These are phyloP conservation scores for Corylus heterophylla DNA, from an alignment of 306 rosid genomes.

Conservation along the genomic window DNA sequence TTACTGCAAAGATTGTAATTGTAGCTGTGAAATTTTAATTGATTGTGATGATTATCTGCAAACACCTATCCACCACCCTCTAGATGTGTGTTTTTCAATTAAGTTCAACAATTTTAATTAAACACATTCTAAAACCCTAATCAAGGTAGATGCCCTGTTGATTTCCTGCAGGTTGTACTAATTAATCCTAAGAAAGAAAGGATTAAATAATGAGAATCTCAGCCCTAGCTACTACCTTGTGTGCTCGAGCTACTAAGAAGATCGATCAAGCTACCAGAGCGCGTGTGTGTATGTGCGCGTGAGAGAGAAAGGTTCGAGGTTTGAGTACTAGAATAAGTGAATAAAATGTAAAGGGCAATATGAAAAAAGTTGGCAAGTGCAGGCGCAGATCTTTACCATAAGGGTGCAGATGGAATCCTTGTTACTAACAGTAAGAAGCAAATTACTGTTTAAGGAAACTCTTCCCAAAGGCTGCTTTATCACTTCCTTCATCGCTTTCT, in stretches of 20 bases:
- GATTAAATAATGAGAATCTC: background rate
- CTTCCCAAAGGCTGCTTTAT: conserved; percentile 44
- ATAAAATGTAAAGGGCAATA: background rate
- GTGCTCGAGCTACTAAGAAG: background rate
- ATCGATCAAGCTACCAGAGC: background rate
- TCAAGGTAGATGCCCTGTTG: background rate
- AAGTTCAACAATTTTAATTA: background rate
- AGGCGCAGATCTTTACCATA: conserved; percentile 19
- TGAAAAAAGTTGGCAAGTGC: conserved; percentile 8
- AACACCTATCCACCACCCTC: too few species aligned
- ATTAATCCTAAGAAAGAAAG: background rate
- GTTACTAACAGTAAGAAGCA: conserved; percentile 46
- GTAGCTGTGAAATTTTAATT: too few species aligned
- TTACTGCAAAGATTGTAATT: too few species aligned
- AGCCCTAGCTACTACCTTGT: background rate
- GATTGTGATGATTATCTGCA: too few species aligned
- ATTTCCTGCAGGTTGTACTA: background rate
- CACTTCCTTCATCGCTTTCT: conserved; percentile 48
- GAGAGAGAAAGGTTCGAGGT: background rate
- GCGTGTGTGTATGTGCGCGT: background rate
- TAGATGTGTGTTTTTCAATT: background rate
- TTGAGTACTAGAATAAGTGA: background rate
- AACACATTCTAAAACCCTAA: background rate
- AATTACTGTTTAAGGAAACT: conserved; percentile 45
- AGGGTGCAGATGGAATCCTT: conserved; percentile 50